Percentiles rank a stretch among this genome's conserved stretches.
phyloP scores from a whole-genome alignment of 768 basidiomycete species.

The Russula virescens region DNA sequence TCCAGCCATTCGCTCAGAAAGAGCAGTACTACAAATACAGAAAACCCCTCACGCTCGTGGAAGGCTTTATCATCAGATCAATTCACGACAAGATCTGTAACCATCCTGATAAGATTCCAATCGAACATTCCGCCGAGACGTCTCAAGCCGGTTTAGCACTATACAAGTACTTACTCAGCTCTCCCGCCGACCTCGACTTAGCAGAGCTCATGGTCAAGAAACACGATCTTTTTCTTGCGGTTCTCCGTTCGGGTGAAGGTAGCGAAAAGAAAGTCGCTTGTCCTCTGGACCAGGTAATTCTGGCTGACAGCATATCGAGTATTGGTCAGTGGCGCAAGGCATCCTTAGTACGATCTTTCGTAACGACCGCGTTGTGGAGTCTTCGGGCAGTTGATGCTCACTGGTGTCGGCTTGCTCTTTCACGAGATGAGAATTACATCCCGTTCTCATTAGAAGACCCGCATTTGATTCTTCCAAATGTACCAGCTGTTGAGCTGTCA shows the following conservation, averaged over 20 bases:
- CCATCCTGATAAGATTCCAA: neutral
- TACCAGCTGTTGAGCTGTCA: no score
- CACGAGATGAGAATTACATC: neutral
- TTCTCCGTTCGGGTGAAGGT: neutral
- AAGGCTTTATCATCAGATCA: neutral
- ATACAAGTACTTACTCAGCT: neutral
- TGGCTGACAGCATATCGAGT: neutral
- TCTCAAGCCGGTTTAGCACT: neutral
- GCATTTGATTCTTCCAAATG: neutral
- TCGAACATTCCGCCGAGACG: neutral
- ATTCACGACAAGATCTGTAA: neutral
- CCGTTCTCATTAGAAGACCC: neutral
- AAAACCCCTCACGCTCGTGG: neutral
- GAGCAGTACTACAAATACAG: neutral
- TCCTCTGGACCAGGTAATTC: neutral
- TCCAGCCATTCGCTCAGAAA: neutral
- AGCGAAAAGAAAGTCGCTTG: neutral
- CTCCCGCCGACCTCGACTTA: neutral
- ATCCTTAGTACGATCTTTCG: neutral
- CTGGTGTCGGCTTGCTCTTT: neutral
- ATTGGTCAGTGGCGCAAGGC: neutral
- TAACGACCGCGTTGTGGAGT: neutral
- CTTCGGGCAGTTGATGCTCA: neutral
- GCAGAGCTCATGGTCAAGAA: neutral
- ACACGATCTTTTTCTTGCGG: neutral